Conservation (phyloP, 805 yeast species). For the Torulaspora maleeae region DNA sequence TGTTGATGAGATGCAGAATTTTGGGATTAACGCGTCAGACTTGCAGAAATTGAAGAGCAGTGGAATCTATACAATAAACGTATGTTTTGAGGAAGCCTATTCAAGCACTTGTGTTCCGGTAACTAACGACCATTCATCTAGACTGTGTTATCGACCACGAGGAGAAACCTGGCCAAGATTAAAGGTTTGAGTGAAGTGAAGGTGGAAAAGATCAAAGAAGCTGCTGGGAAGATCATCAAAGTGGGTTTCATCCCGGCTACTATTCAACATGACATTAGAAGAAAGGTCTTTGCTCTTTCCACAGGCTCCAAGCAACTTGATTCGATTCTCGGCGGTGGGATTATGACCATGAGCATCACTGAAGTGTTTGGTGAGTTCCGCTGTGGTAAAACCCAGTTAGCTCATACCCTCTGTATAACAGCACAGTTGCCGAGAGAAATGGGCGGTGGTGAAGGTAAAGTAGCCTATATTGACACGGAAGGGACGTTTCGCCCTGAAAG, state of each 20-base stretch:
- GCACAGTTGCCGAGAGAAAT: constrained; percentile 62
- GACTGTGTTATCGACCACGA: constrained; percentile 56
- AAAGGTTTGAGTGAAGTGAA: constrained; percentile 73
- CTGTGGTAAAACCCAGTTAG: constrained; percentile 78
- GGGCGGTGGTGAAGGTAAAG: constrained; percentile 82
- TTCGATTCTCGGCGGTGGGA: constrained; percentile 66
- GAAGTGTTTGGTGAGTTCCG: constrained; percentile 79
- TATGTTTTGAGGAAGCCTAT: constrained; percentile 31
- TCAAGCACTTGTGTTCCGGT: constrained; percentile 22
- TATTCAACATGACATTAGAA: constrained; percentile 58
- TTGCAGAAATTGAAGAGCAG: constrained; percentile 60
- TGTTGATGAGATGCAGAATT: constrained; percentile 53
- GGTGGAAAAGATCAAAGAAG: constrained; percentile 71
- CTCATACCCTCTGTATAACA: constrained; percentile 74
- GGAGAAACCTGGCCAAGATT: constrained; percentile 57
- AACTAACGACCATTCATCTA: constrained; percentile 14
- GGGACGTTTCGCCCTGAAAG: constrained; percentile 78
- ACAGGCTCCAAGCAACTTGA: constrained; percentile 72
- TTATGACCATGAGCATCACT: constrained; percentile 70
- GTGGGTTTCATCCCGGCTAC: constrained; percentile 73
- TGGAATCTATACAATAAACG: constrained; percentile 65
- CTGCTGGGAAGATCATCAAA: constrained; percentile 60
- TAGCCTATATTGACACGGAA: constrained; percentile 74
- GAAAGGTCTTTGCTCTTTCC: constrained; percentile 58
- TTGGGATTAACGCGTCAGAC: constrained; percentile 70